Evolutionary conservation across 2,329 filamentous ascomycete genomes (phyloP).

Genomic region (Ascosphaera acerosa): DNA sequence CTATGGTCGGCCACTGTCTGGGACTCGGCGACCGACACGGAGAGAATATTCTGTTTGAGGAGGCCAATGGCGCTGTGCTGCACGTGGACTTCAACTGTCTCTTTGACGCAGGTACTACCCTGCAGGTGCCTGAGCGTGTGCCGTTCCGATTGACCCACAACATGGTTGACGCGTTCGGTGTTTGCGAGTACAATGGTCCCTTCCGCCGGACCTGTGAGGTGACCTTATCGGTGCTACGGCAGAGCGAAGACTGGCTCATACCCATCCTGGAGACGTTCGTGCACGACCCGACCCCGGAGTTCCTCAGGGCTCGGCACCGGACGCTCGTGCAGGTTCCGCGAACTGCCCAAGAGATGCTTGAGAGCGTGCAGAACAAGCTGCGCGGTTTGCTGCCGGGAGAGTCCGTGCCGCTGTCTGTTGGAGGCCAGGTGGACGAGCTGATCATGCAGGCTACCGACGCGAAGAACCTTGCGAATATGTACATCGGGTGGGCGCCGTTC

Average conservation of each 20-base stretch:
- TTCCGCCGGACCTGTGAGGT: slow-evolving; percentile 81
- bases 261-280: slow-evolving; percentile 93
- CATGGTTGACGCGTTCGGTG: slow-evolving; percentile 93
- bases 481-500: slow-evolving; percentile 52
- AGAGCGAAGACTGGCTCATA: slow-evolving; percentile 91
- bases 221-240: slow-evolving; percentile 56
- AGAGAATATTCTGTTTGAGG: slow-evolving; percentile 88
- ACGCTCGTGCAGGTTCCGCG: slow-evolving; percentile 30
- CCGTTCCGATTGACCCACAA: slow-evolving; percentile 96
- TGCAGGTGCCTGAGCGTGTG: slow-evolving; percentile 80
- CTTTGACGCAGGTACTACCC: slow-evolving; percentile 92
- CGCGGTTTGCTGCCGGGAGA: slow-evolving; percentile 62
- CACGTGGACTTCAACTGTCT: slow-evolving; percentile 99
- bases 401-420: slow-evolving; percentile 76
- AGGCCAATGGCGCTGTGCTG: slow-evolving; percentile 77
- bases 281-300: slow-evolving; percentile 86
- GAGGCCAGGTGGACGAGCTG: slow-evolving; percentile 91
- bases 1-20: slow-evolving; percentile 92
- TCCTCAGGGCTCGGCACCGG: slow-evolving; percentile 26
- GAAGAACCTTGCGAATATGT: slow-evolving; percentile 69
- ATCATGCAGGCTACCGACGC: slow-evolving; percentile 67
- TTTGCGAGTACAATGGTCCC: slow-evolving; percentile 74
- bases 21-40: slow-evolving; percentile 85
- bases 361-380: slow-evolving; percentile 70
- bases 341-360: slow-evolving; percentile 56